Evolutionary conservation across 495 filamentous ascomycete species (phyloP).

Genomic region (Neurospora sp.): DNA sequence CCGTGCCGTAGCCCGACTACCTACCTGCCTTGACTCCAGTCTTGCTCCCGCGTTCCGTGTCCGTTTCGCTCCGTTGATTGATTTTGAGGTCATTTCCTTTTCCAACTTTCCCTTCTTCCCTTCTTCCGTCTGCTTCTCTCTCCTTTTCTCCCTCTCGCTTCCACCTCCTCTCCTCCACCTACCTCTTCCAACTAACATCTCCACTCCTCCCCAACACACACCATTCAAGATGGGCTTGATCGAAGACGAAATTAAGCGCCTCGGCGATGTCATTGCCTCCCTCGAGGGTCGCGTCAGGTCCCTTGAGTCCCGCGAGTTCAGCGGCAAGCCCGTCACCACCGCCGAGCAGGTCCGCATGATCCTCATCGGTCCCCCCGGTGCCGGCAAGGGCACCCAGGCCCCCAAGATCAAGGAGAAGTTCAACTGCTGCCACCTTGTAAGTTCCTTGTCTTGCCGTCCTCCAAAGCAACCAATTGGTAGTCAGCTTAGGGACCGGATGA

Average conservation of each 20-base stretch:
- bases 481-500: not conserved
- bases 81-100: slow-evolving; percentile 16
- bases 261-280: slow-evolving; percentile 68
- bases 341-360: slow-evolving; percentile 79
- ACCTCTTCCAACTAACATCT: not conserved
- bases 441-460: slow-evolving; percentile 10
- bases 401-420: slow-evolving; percentile 97
- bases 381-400: slow-evolving; percentile 98
- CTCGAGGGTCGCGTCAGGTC: slow-evolving; percentile 76
- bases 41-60: not conserved
- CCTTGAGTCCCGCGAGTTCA: slow-evolving; percentile 53
- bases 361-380: slow-evolving; percentile 93
- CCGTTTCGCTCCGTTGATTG: not conserved
- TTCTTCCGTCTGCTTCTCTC: slow-evolving; percentile 7
- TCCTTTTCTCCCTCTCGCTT: slow-evolving; percentile 8
- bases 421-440: slow-evolving; percentile 90
- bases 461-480: not conserved
- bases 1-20: not conserved
- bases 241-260: slow-evolving; percentile 65
- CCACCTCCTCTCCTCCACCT: not conserved
- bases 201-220: slow-evolving; percentile 14
- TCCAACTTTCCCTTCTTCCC: slow-evolving; percentile 5
- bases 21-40: not conserved
- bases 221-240: slow-evolving; percentile 67
- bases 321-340: slow-evolving; percentile 33